Percentiles rank a stretch among this genome's conserved stretches.
phyloP scores from a whole-genome alignment of 148 eudicot species.

The Cornus suecica region DNA sequence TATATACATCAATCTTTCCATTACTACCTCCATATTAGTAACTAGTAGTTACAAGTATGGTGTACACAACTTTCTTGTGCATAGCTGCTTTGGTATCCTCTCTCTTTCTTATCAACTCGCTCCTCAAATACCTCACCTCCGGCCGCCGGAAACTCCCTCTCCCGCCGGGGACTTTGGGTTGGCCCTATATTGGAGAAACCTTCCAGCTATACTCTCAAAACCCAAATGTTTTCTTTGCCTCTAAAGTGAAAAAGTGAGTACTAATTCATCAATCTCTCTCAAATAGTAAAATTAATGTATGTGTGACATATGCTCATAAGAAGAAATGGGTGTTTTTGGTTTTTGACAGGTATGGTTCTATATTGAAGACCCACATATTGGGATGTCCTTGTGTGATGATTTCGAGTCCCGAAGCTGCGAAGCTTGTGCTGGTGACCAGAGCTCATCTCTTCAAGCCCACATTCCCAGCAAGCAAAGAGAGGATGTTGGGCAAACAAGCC shows the following conservation, averaged over 20 bases:
- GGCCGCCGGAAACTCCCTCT: constrained; percentile 43
- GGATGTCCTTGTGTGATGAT: constrained; percentile 95
- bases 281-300: neutral
- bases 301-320: neutral
- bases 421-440: constrained; percentile 57
- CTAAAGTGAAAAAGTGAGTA: constrained; percentile 75
- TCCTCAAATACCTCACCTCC: constrained; percentile 16
- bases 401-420: constrained; percentile 83
- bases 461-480: constrained; percentile 92
- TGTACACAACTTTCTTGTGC: constrained; percentile 20
- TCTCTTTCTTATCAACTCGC: constrained; percentile 14
- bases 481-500: constrained; percentile 94
- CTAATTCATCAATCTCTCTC: neutral
- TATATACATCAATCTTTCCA: no score
- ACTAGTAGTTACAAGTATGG: constrained; percentile 24
- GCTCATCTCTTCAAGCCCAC: constrained; percentile 89
- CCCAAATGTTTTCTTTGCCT: constrained; percentile 84
- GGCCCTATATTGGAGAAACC: constrained; percentile 91
- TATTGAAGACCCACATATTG: constrained; percentile 80
- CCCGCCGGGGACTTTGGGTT: constrained; percentile 90
- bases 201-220: constrained; percentile 86
- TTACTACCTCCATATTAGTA: no score
- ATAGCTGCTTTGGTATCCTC: constrained; percentile 12
- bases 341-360: constrained; percentile 67
- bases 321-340: neutral